Evolutionary conservation across 306 rosid genomes (phyloP).

Genomic region (Boehmeria nivea): DNA sequence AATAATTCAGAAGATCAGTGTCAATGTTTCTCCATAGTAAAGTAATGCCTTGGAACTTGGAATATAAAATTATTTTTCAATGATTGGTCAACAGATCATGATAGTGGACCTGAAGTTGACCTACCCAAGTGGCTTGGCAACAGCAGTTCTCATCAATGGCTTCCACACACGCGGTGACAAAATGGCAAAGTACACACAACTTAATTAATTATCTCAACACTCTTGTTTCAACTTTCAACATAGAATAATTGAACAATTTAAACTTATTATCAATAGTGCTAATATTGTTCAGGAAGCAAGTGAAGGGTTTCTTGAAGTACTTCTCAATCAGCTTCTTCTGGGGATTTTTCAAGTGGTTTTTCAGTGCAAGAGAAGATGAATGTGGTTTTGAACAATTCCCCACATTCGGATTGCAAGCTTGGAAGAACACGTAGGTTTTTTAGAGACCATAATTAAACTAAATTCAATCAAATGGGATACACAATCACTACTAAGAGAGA

Average conservation of each 20-base stretch:
- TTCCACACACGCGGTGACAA: conserved; percentile 85
- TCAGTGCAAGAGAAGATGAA: conserved; percentile 49
- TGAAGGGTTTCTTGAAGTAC: conserved; percentile 67
- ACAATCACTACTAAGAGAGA: not conserved
- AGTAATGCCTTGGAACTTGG: conserved; percentile 2
- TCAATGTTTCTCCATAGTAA: too few relatives aligned
- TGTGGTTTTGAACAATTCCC: conserved; percentile 87
- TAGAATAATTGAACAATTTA: not conserved
- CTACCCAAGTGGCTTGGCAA: conserved; percentile 92
- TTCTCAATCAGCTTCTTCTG: conserved; percentile 78
- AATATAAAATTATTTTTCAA: not conserved
- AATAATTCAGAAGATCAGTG: too few relatives aligned
- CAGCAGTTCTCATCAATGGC: conserved; percentile 93
- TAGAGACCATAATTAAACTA: not conserved
- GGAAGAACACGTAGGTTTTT: conserved; percentile 63
- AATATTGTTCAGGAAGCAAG: conserved; percentile 65
- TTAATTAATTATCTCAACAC: not conserved
- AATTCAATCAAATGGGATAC: not conserved
- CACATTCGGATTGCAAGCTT: conserved; percentile 87
- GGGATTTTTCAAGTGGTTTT: conserved; percentile 95
- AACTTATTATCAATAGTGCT: not conserved
- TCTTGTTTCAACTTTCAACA: not conserved
- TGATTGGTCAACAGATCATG: conserved; percentile 54
- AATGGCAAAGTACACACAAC: conserved; percentile 60
- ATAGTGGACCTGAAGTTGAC: conserved; percentile 81